Evolutionary conservation across 2,329 filamentous ascomycete genomes (phyloP).

Genomic region (Penicillium polonicum): DNA sequence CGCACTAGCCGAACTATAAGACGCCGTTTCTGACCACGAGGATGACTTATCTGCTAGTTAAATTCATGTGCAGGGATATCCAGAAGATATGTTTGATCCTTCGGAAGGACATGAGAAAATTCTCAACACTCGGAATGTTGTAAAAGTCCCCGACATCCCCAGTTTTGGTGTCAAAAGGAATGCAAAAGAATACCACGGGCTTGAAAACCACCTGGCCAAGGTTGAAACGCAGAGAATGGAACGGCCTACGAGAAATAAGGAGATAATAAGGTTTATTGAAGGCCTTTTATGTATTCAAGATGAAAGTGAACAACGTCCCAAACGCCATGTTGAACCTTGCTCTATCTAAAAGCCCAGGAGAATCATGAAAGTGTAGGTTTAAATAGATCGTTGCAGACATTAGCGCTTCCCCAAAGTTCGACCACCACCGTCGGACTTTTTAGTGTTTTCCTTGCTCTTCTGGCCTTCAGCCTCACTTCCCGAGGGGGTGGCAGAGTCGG

Average conservation of each 20-base stretch:
- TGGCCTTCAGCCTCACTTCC: slow-evolving; percentile 35
- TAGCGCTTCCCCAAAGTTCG: slow-evolving; percentile 25
- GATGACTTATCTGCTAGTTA: background rate
- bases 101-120: background rate
- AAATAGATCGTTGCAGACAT: slow-evolving; percentile 3
- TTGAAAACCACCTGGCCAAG: background rate
- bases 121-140: background rate
- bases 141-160: background rate
- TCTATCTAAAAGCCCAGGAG: slow-evolving; percentile 16
- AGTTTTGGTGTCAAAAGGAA: background rate
- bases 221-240: too few species aligned
- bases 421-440: slow-evolving; percentile 16
- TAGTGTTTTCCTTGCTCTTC: slow-evolving; percentile 20
- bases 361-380: slow-evolving; percentile 11
- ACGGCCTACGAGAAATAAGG: background rate
- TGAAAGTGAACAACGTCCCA: slow-evolving; percentile 7
- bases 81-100: background rate
- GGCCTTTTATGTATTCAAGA: slow-evolving; percentile 1
- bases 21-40: background rate
- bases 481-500: slow-evolving; percentile 37
- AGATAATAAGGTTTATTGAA: background rate
- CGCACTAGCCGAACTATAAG: slow-evolving; percentile 1
- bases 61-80: background rate
- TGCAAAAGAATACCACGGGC: background rate
- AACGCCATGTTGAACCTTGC: slow-evolving; percentile 30